These are phyloP conservation scores for Ophiostoma angusticollis DNA, from an alignment of 2,329 filamentous ascomycete genomes.

Conservation along the genomic window DNA sequence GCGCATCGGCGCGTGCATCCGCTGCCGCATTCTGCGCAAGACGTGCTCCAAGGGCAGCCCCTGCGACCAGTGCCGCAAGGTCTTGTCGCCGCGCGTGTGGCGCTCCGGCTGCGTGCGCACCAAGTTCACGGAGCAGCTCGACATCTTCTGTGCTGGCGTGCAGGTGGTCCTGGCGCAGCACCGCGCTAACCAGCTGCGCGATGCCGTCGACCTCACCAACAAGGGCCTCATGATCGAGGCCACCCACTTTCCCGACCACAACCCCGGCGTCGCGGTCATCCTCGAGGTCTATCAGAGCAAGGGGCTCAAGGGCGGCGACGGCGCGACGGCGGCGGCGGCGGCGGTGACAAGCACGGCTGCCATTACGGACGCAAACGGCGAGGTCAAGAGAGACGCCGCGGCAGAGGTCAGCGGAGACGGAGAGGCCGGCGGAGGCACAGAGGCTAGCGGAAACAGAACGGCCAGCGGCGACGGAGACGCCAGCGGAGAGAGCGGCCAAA, in stretches of 20 bases:
- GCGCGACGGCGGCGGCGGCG: slow-evolving; percentile 13
- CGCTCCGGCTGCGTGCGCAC: slow-evolving; percentile 50
- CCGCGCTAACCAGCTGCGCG: slow-evolving; percentile 42
- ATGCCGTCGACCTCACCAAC: slow-evolving; percentile 34
- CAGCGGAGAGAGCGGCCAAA: no score
- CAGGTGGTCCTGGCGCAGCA: slow-evolving; percentile 50
- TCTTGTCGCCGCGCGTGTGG: slow-evolving; percentile 53
- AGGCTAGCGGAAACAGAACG: no score
- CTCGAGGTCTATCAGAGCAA: slow-evolving; percentile 31
- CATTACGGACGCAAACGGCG: neutral
- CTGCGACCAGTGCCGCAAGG: slow-evolving; percentile 50
- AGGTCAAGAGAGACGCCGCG: neutral
- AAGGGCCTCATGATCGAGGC: slow-evolving; percentile 40
- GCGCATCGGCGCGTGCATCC: slow-evolving; percentile 51
- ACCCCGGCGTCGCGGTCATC: slow-evolving; percentile 24
- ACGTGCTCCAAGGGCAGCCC: slow-evolving; percentile 52
- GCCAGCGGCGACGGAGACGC: neutral
- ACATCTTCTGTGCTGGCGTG: slow-evolving; percentile 50
- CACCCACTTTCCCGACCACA: slow-evolving; percentile 43
- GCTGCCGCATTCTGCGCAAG: slow-evolving; percentile 53
- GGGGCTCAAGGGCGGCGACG: slow-evolving; percentile 18
- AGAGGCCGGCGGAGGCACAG: no score
- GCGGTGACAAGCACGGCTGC: neutral
- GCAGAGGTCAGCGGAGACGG: neutral
- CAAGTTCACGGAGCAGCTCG: slow-evolving; percentile 46